Evolutionary conservation across 2,329 filamentous ascomycete genomes (phyloP).

Genomic region (Cordyceps cicadae): DNA sequence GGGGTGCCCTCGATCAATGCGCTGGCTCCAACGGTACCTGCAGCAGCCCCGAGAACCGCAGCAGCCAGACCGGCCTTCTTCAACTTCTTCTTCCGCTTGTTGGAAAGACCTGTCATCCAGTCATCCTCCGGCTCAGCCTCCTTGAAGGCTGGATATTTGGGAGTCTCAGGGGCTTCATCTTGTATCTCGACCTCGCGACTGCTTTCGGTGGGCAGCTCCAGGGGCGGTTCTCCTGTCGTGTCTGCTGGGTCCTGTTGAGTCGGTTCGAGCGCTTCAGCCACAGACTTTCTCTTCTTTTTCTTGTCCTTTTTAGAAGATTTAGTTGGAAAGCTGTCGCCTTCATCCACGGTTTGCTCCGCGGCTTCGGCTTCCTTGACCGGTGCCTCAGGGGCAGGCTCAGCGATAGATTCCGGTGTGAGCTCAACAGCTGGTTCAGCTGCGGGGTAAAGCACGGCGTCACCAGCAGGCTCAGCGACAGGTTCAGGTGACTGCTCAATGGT

Average conservation of each 20-base stretch:
- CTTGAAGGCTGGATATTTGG: neutral
- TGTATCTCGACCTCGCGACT: neutral
- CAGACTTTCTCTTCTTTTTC: slow-evolving; percentile 24
- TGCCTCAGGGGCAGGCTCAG: neutral
- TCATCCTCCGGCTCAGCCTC: slow-evolving; percentile 3
- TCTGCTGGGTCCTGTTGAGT: neutral
- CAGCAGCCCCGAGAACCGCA: neutral
- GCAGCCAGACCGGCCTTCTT: slow-evolving; percentile 8
- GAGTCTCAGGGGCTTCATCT: neutral
- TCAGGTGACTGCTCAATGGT: neutral
- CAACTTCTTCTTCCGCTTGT: slow-evolving; percentile 26
- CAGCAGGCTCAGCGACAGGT: neutral
- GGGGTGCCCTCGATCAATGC: neutral
- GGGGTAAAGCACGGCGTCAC: neutral
- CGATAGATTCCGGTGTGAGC: neutral
- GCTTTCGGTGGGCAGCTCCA: neutral
- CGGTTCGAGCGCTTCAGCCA: neutral
- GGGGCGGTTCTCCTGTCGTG: neutral
- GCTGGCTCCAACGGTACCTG: neutral
- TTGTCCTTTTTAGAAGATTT: slow-evolving; percentile 21
- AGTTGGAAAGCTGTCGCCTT: neutral
- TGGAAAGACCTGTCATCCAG: slow-evolving; percentile 6
- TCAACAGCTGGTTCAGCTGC: neutral
- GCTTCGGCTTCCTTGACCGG: neutral
- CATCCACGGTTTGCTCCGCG: neutral